Conservation (phyloP, 257 asterid species). For the Nemophila menziesii region DNA sequence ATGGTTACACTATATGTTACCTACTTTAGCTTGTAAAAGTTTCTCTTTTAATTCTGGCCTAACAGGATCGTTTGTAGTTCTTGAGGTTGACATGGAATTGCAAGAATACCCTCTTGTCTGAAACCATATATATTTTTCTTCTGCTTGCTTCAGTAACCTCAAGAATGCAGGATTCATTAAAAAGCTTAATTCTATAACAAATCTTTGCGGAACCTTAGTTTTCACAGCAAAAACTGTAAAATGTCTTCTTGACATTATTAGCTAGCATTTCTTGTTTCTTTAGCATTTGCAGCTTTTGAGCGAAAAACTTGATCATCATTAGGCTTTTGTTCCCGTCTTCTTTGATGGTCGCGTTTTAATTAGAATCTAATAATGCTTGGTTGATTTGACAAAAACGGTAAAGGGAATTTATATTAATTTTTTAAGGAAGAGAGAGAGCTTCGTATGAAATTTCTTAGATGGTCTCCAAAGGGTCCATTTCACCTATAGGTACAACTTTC, state of each 20-base stretch:
- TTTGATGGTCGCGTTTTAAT: constrained; percentile 5
- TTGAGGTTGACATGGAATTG: constrained; percentile 20
- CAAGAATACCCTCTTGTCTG: constrained; percentile 17
- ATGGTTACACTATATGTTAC: too few relatives aligned
- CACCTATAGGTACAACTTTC: too few relatives aligned
- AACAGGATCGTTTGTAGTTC: constrained; percentile 17
- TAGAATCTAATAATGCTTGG: background rate
- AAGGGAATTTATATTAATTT: too few relatives aligned
- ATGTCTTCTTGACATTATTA: constrained; percentile 26
- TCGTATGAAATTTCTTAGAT: too few relatives aligned
- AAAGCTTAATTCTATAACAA: constrained; percentile 15
- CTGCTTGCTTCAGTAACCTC: constrained; percentile 16
- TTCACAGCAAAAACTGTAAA: constrained; percentile 20
- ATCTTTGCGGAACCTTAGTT: constrained; percentile 21
- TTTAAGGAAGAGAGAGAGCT: too few relatives aligned
- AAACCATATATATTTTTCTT: constrained; percentile 28
- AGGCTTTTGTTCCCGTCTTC: constrained; percentile 14
- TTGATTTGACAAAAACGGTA: too few relatives aligned
- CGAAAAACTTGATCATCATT: constrained; percentile 5
- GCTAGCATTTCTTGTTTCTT: constrained; percentile 9
- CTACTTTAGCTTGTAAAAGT: too few relatives aligned
- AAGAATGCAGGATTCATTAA: constrained; percentile 18
- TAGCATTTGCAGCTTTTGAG: constrained; percentile 11
- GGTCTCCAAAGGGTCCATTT: too few relatives aligned
- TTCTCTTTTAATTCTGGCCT: constrained; percentile 7